Evolutionary conservation across 495 filamentous ascomycete species (phyloP), one percentile per base, ranked within the genome.

Genomic region (Penicillium silybi): DNA sequence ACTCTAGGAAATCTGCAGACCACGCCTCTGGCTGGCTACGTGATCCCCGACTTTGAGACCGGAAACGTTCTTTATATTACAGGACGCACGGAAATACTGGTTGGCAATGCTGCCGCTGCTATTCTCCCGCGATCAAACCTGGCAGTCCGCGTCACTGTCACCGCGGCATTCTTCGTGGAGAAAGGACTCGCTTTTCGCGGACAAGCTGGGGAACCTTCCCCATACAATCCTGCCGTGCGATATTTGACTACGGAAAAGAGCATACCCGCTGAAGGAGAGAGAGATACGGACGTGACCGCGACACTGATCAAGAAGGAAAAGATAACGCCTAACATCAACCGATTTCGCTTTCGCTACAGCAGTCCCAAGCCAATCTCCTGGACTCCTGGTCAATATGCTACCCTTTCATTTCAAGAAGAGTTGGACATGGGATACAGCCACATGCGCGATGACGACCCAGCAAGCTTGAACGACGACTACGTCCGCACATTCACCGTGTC

Each of bases 401-500:
- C 87, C 3, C 62, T 95, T 7, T 82, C 84, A 52, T 90, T 93
- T 52, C 68, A 74, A 35, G 64, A 75, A 3, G 81, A 89, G 54
- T 68, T 92, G 3, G 79, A 86, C 50, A 64, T 75, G 41, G 89
- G 89, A 4, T 95, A 87, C 62, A 80, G 73, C 44, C 90, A 93
- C 62, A 93, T 93, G 89, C 72, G 83, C 1, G 85, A 92, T 48
- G 80, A 83, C 35, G 89, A 92, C 50, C 89, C 88, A 13, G 73
- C 74, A 55, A 86, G 81, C 56, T 61, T 93, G 39, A 95, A 93
- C 54, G 89, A 93, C 54, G 88, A 95, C 60, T 92, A 83, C 57
- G 70, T 91, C 17, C 74, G 89, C 32, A 92, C 89, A 0, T 93
- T 93, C 59, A 93, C 88, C 3, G 74, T 92, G 5, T 86, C 83